Evolutionary conservation across 106 monocot genomes (phyloP), one percentile per base, ranked within the genome.

Genomic region (Dioscorea zingiberensis): DNA sequence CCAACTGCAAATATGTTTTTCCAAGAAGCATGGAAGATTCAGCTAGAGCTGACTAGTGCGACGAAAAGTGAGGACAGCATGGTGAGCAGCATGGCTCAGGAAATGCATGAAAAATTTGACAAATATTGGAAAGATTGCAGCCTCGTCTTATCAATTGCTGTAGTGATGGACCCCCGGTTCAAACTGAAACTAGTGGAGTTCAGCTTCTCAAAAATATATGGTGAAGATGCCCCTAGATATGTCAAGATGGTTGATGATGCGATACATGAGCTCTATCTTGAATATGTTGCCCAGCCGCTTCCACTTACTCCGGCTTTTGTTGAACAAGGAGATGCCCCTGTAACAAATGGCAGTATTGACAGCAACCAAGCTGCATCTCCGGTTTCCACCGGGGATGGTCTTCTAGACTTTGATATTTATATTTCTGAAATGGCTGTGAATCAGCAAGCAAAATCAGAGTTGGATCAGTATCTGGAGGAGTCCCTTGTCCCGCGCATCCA

Each of bases 101-200:
- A 80, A 21, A 87, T 94, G 84, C 80, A 94, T 48, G 94, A 87
- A 54, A 94, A 81, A 59, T 94, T 94, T 74, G 94, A 91, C 71
- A 91, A 85, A 66, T 94, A 94, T 53, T 94, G 94, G 94, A 91
- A 80, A 54, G 94, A 90, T 58, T 85, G 87, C 76, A 90, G 73
- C 79, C 83, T 94, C 45, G 80, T 87, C 17, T 69, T 94, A 67
- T 79, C 94, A 44, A 78, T 94, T 65, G 82, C 90, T 27, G 90
- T 90, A n/a, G 84, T 94, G 26, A 94, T 94, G 90, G 94, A 94
- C 60, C 94, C 94, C 55, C 84, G 90, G 18, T 94, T 94, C 71
- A 94, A 94, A 69, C 69, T 94, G 80, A 94, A 94, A 75, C 90
- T 94, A 54, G 84, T 94, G 62, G 90, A 94, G 68, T 94, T 94